Evolutionary conservation across 1,284 basidiomycete genomes (phyloP), one percentile per base, ranked within the genome.

Genomic region (Ganoderma sinense): DNA sequence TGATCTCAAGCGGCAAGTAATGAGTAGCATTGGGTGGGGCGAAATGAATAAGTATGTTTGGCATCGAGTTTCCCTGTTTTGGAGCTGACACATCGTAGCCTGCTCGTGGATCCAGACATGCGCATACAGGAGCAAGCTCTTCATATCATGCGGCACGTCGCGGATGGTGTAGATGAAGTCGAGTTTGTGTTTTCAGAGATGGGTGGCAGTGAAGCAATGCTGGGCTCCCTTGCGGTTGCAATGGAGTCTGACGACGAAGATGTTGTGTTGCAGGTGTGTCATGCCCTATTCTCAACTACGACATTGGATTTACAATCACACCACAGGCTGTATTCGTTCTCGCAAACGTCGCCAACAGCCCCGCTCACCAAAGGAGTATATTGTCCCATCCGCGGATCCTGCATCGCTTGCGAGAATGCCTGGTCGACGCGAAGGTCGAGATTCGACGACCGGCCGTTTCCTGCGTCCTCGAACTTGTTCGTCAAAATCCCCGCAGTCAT

Each of bases 51-150:
- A 81, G 90, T 92, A 70, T 6, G 87, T 83, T 23, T 11, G 48
- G 31, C 53, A 26, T 36, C 8, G 18, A n/a, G 18, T 14, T 1
- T 14, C 7, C 23, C 4, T 4, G 62, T 55, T 36, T 65, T 39
- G 13, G 8, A 26, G n/a, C 23, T 51, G 48, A 65, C 62, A 36
- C 39, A 41, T 18, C 33, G 45, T 60, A 91, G 89, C 39, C 79
- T 90, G 39, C 78, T 89, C 1, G 76, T 80, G 14, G 87, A 91
- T 69, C 59, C 84, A 0, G 86, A 90, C 64, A 74, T 79, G 5
- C 85, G 82, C 7, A 80, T 93, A 2, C 88, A 88, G 75, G 92
- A 94, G 75, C 93, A 94, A 74, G 89, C 88, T 0, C 84, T 90
- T 70, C 86, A 87, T 69, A 83, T 93, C 39, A 73, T 91, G 8